Conservation (phyloP, 768 basidiomycete species). For the Holtermanniella nyarrowii region DNA sequence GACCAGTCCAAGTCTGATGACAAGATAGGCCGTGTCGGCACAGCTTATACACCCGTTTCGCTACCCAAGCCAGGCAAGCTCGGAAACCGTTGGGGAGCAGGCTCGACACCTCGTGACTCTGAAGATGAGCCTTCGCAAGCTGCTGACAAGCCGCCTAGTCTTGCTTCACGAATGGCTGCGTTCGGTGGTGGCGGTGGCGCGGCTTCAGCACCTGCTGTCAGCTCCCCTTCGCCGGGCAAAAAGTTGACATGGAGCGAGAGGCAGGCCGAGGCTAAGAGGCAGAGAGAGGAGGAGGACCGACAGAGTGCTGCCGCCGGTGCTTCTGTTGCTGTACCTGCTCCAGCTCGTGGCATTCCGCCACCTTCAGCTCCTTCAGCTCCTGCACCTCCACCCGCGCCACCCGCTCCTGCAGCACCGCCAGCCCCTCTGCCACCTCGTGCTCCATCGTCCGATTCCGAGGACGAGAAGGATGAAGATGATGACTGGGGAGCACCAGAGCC, state of each 20-base stretch:
- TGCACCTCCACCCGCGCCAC: neutral
- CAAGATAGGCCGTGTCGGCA: slow-evolving; percentile 74
- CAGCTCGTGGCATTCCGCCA: slow-evolving; percentile 5
- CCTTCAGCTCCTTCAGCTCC: slow-evolving; percentile 1
- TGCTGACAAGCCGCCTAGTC: slow-evolving; percentile 8
- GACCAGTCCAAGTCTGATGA: slow-evolving; percentile 65
- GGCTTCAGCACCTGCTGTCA: neutral
- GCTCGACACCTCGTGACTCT: slow-evolving; percentile 8
- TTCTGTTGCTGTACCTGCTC: neutral
- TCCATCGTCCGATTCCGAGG: slow-evolving; percentile 40
- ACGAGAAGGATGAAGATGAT: slow-evolving; percentile 37
- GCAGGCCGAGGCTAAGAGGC: slow-evolving; percentile 81
- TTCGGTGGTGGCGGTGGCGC: slow-evolving; percentile 27
- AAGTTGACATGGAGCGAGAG: slow-evolving; percentile 91
- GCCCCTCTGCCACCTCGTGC: slow-evolving; percentile 33
- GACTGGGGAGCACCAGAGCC: slow-evolving; percentile 44
- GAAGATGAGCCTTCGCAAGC: slow-evolving; percentile 10
- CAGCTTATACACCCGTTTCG: slow-evolving; percentile 77
- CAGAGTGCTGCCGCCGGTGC: slow-evolving; percentile 41
- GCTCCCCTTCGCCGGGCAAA: slow-evolving; percentile 43
- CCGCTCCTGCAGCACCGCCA: slow-evolving; percentile 7
- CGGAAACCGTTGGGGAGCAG: slow-evolving; percentile 51
- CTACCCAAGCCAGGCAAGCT: slow-evolving; percentile 78
- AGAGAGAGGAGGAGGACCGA: slow-evolving; percentile 60
- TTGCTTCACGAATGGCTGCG: slow-evolving; percentile 33